These are phyloP conservation scores for Pezicula radicicola DNA, from an alignment of 2,329 filamentous ascomycete species.

Conservation along the genomic window DNA sequence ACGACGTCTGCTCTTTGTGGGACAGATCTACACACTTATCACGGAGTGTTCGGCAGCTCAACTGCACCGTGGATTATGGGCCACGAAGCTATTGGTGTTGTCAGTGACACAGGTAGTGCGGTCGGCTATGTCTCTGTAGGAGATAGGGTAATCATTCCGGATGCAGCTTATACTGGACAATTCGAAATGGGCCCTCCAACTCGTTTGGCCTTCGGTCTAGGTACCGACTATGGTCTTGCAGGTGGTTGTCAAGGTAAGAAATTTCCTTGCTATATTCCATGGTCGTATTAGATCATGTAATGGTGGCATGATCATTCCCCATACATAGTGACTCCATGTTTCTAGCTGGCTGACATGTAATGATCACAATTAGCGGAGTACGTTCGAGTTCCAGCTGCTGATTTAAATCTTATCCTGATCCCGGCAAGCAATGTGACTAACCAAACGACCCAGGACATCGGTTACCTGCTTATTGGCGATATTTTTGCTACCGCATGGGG, in stretches of 20 bases:
- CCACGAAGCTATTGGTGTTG: slow-evolving; percentile 48
- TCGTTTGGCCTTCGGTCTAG: no score
- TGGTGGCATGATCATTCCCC: no score
- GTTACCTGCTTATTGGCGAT: slow-evolving; percentile 24
- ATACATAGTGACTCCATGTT: no score
- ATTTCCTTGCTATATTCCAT: neutral
- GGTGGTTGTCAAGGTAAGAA: neutral
- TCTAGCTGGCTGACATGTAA: no score
- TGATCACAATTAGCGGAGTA: slow-evolving; percentile 70
- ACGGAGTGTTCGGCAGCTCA: slow-evolving; percentile 32
- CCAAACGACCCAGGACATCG: slow-evolving; percentile 7
- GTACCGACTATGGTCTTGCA: no score
- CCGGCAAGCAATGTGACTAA: slow-evolving; percentile 40
- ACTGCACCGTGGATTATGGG: slow-evolving; percentile 33
- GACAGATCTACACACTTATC: slow-evolving; percentile 50
- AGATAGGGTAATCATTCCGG: slow-evolving; percentile 47
- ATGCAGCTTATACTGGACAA: slow-evolving; percentile 32
- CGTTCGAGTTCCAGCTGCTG: slow-evolving; percentile 73
- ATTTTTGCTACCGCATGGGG: slow-evolving; percentile 27
- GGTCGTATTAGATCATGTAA: no score
- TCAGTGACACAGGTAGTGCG: slow-evolving; percentile 40
- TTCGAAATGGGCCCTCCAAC: neutral
- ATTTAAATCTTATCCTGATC: slow-evolving; percentile 74
- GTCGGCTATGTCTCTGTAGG: slow-evolving; percentile 43
- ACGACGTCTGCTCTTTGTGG: slow-evolving; percentile 48